phyloP scores from a whole-genome alignment of 2,329 filamentous ascomycete species.

The Aspergillus hiratsukae region DNA sequence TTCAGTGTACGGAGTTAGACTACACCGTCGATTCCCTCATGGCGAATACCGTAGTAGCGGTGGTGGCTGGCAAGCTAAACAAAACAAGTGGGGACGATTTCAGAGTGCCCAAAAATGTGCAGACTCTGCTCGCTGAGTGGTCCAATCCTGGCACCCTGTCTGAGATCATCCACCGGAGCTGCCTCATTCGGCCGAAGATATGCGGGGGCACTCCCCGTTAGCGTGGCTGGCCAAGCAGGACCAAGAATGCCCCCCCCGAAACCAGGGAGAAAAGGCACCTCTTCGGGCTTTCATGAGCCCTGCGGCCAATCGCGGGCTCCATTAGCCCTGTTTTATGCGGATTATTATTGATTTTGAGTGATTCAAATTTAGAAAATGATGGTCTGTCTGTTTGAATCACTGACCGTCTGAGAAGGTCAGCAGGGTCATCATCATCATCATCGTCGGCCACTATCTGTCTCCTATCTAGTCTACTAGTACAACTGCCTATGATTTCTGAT shows the following conservation, averaged over 20 bases:
- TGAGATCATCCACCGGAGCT: constrained; percentile 14
- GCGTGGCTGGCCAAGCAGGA: constrained; percentile 6
- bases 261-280: constrained; percentile 4
- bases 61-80: constrained; percentile 6
- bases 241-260: constrained; percentile 13
- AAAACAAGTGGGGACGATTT: constrained; percentile 2
- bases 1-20: background rate
- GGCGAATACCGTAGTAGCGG: constrained; percentile 1
- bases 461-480: background rate
- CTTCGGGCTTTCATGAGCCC: background rate
- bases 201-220: constrained; percentile 16
- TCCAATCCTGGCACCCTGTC: constrained; percentile 9
- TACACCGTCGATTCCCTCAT: background rate
- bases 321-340: background rate
- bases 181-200: constrained; percentile 11
- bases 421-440: background rate
- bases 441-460: background rate
- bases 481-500: background rate
- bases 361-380: background rate
- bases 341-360: background rate
- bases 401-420: background rate
- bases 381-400: background rate
- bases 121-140: constrained; percentile 9
- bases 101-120: constrained; percentile 6
- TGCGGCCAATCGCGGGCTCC: background rate